phyloP scores from a whole-genome alignment of 352 stramenopile species.

The Phytopythium aichiense region DNA sequence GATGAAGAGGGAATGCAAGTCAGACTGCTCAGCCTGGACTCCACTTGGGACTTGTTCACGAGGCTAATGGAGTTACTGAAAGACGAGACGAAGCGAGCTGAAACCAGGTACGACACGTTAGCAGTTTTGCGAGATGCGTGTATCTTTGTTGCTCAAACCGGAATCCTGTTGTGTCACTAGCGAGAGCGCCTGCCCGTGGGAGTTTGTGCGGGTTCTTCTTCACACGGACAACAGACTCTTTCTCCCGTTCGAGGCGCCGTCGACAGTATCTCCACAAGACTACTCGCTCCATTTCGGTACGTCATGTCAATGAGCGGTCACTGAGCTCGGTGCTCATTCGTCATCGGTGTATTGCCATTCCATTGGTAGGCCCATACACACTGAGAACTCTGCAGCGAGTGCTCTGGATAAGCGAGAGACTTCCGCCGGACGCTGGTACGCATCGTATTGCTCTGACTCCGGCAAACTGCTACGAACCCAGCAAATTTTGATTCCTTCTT shows the following conservation, averaged over 20 bases:
- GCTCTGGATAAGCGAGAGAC: not conserved
- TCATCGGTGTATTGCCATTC: not conserved
- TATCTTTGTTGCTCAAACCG: not conserved
- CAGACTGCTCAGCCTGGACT: conserved; percentile 24
- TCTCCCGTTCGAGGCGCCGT: not conserved
- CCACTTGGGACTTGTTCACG: conserved; percentile 22
- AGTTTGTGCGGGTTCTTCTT: conserved; percentile 1
- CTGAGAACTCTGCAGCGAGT: conserved; percentile 5
- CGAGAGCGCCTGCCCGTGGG: not conserved
- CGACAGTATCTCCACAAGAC: conserved; percentile 1
- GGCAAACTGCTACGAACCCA: no score
- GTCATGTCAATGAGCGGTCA: not conserved
- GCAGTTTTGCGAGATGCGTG: not conserved
- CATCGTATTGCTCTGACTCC: not conserved
- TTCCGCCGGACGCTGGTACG: not conserved
- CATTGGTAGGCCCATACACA: not conserved
- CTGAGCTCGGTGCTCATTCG: not conserved
- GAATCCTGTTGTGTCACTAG: not conserved
- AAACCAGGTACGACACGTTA: not conserved
- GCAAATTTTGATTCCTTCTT: not conserved
- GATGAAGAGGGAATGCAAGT: conserved; percentile 21
- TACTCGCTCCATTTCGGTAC: not conserved
- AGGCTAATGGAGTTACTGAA: not conserved
- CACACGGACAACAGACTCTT: conserved; percentile 1
- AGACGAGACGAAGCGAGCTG: not conserved